These are phyloP conservation scores for Echites panduratus DNA, from an alignment of 257 asterid genomes.

Conservation along the genomic window DNA sequence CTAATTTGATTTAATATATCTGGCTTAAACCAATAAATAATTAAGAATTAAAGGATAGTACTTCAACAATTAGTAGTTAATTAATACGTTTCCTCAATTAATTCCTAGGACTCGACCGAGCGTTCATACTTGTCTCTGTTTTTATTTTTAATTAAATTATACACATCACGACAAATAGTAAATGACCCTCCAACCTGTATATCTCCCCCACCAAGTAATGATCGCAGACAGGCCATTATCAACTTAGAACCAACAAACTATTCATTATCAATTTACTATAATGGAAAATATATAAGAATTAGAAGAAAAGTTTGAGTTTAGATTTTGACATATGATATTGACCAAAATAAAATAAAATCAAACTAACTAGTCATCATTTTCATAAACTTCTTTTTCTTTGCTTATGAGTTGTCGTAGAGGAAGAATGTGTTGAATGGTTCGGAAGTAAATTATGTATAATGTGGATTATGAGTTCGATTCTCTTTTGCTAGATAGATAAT, in stretches of 20 bases:
- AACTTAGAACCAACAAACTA: slow-evolving; percentile 6
- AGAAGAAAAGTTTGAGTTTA: no score
- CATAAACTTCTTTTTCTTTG: no score
- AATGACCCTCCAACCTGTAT: slow-evolving; percentile 1
- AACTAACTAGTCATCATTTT: no score
- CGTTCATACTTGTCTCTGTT: background rate
- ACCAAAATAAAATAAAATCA: no score
- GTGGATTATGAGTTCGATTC: no score
- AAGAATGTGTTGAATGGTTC: no score
- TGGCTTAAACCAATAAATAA: background rate
- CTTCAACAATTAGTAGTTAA: slow-evolving; percentile 6
- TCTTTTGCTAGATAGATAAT: no score
- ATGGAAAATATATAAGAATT: no score
- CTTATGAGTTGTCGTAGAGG: no score
- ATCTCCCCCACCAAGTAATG: background rate
- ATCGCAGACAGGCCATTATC: background rate
- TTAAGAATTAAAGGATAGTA: slow-evolving; percentile 6
- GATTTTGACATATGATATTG: no score
- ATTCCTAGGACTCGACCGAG: background rate
- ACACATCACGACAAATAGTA: background rate
- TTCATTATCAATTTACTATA: background rate
- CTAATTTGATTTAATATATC: background rate
- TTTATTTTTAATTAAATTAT: background rate
- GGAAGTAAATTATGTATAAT: no score
- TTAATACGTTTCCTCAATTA: slow-evolving; percentile 5